Evolutionary conservation across 805 yeast genomes (phyloP), one percentile per base, ranked within the genome.

Genomic region (Ogataea sp.): DNA sequence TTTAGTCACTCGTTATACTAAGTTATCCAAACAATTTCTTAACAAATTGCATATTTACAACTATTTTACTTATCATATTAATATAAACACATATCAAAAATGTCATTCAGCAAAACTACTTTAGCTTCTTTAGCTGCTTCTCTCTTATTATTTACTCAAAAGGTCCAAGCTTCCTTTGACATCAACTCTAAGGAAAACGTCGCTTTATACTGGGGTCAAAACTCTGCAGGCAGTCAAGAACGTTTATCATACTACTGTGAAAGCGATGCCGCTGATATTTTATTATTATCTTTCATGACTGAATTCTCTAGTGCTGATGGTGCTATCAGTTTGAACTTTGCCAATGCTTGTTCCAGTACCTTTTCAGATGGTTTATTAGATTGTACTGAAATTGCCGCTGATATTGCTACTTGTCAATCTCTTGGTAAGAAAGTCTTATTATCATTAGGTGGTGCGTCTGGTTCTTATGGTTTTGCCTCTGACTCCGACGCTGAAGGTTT

Each of bases 151-250:
- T 29, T 47, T 18, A 27, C 16, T 15, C 49, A 10, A 37, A 37
- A 2, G 18, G 16, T 21, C n/a, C 43, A 45, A 3, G 25, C 34
- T 13, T 58, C 62, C 9, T 63, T 62, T 42, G 51, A 59, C 46
- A 50, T 67, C 9, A 40, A 57, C 15, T 58, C 78, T 27, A 67
- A 71, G 35, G 53, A 68, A 25, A 83, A 84, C 47, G 75, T 86
- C 29, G 96, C 82, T 18, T 68, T 83, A 7, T 87, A 87, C 62
- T 87, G 96, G 96, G 96, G 96, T 39, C 95, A 87, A 61, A 74
- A 75, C 50, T 77, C 90, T 14, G 79, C 73, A n/a, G 85, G 85
- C 7, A 66, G 43, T 27, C 78, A 75, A 49, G 53, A 65, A 27
- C 52, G 60, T 4, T 59, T 77, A 6, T 60, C 69, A 2, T 60